Evolutionary conservation across 768 basidiomycete species (phyloP), one percentile per base, ranked within the genome.

Genomic region (Lentinula raphanica): DNA sequence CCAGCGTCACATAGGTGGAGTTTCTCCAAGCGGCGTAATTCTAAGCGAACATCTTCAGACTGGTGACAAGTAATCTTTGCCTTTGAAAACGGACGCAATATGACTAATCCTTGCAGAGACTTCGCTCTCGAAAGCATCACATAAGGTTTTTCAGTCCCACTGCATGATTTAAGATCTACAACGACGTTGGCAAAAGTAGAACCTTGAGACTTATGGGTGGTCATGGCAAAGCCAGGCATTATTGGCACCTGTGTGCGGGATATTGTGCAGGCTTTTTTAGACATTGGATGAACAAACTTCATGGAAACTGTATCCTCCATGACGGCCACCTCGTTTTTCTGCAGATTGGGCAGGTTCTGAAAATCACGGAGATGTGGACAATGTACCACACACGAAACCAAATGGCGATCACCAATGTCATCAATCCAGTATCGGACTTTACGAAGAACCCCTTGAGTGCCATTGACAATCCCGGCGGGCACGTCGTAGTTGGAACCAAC

Each of bases 181-280:
- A 68, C 54, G 5, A 59, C 67, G 2, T n/a, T 46, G 7, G 35
- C 23, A 25, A 66, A 51, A 0, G 66, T 63, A 49, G 61, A 60
- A 12, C 70, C 69, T 60, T 71, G 70, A 3, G 68, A 60, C 35
- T 70, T 68, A 49, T 71, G 65, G 13, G 58, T 64, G 1, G 69
- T 70, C 13, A 68, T 63, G 0, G 69, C 68, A 58, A 67, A 70
- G 0, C 58, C 65, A 7, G 69, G 70, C 6, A 62, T 23, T 0
- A 71, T 31, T 0, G 68, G 68, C 0, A 71, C 25, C 44, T 71
- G 70, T 0, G 38, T 53, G 2, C 69, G 53, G 3, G 56, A 57
- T 7, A 66, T 57, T 0, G 49, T 44, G 5, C 40, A 62, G 0
- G 13, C 28, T 17, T 57, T 29, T 1, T 62, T 53, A 0, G 62